A percentile compares a stretch with the other conserved stretches of the same genome.
Evolutionary conservation across 2,329 filamentous ascomycete species (phyloP).

Genomic region (Ophiostoma sp.): DNA sequence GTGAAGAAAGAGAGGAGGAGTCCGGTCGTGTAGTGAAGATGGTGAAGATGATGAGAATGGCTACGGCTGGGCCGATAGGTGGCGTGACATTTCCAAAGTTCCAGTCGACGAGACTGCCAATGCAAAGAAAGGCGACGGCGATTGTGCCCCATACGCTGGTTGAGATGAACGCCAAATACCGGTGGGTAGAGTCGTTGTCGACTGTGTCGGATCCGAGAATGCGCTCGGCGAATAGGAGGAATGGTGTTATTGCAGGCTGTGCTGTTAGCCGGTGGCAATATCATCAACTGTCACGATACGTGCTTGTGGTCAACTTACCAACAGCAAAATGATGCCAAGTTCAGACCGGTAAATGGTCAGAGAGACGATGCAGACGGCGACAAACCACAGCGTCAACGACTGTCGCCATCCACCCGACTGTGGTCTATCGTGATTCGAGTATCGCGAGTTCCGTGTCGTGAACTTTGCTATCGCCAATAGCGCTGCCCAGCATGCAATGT

Average conservation of each 20-base stretch:
- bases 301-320: not conserved
- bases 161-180: not conserved
- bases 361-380: not conserved
- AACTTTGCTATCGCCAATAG: not conserved
- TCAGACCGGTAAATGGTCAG: not conserved
- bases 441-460: not conserved
- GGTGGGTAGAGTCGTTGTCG: not conserved
- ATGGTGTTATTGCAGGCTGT: not conserved
- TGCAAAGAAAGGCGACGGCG: not conserved
- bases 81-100: not conserved
- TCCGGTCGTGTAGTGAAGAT: not conserved
- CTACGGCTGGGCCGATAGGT: not conserved
- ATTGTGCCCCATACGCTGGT: not conserved
- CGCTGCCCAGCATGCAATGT: not conserved
- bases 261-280: not conserved
- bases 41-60: not conserved
- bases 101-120: constrained; percentile 8
- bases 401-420: not conserved
- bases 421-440: not conserved
- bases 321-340: not conserved
- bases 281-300: not conserved
- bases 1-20: not conserved
- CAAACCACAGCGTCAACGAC: not conserved
- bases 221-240: not conserved
- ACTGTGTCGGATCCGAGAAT: not conserved